Evolutionary conservation across 2,329 filamentous ascomycete genomes (phyloP).

Genomic region (Arthrobotrys megalospora): DNA sequence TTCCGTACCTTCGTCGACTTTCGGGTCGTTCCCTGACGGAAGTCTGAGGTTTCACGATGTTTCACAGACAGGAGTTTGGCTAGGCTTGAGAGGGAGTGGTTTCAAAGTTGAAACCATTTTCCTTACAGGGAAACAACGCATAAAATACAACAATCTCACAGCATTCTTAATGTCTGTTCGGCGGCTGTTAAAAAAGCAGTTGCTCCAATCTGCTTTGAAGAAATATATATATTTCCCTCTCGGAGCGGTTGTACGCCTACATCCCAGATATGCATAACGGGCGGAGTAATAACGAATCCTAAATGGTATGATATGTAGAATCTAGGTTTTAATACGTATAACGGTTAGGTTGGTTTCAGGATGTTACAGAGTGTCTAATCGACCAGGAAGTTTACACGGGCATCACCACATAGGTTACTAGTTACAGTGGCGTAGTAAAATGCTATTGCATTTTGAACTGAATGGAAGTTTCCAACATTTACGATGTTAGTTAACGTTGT

Average conservation of each 20-base stretch:
- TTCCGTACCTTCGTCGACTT: not conserved
- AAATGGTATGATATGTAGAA: not conserved
- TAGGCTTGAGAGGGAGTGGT: not conserved
- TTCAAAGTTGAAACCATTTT: slow-evolving; percentile 14
- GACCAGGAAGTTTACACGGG: not conserved
- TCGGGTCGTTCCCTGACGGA: not conserved
- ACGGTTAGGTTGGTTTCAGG: slow-evolving; percentile 13
- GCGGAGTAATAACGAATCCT: too few relatives aligned
- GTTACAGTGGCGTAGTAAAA: not conserved
- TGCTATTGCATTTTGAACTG: not conserved
- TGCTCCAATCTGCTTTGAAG: too few relatives aligned
- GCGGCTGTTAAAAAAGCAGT: too few relatives aligned
- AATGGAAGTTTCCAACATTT: too few relatives aligned
- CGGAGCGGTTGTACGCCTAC: too few relatives aligned
- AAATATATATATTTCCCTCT: too few relatives aligned
- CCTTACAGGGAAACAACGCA: slow-evolving; percentile 15
- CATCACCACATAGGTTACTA: not conserved
- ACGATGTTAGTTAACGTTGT: too few relatives aligned
- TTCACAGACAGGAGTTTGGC: slow-evolving; percentile 6
- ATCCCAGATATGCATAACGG: too few relatives aligned
- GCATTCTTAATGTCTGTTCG: not conserved
- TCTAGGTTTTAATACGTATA: not conserved
- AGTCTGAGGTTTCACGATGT: not conserved
- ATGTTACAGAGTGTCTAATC: slow-evolving; percentile 20
- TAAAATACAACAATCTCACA: slow-evolving; percentile 7